Evolutionary conservation across 2,329 filamentous ascomycete species (phyloP).

Genomic region (Xylariomycetidae sp.): DNA sequence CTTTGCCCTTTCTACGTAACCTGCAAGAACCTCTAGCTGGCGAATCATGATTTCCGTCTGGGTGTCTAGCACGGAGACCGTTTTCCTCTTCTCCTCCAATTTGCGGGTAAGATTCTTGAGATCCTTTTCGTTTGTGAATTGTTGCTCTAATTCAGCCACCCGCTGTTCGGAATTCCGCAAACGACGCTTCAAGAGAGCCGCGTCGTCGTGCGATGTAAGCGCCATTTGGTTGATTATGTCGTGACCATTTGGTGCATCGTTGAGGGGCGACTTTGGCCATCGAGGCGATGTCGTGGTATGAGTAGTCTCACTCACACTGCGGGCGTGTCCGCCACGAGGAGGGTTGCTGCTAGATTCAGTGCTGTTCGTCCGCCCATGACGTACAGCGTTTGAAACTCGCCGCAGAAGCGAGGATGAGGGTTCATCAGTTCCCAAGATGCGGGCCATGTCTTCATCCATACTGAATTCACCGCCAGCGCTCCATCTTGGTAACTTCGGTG

Average conservation of each 20-base stretch:
- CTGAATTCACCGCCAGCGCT: slow-evolving; percentile 83
- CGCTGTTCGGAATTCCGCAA: slow-evolving; percentile 76
- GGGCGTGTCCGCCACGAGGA: slow-evolving; percentile 45
- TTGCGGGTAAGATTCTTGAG: slow-evolving; percentile 79
- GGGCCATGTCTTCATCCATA: slow-evolving; percentile 92
- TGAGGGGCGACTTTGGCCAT: slow-evolving; percentile 63
- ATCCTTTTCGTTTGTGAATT: slow-evolving; percentile 62
- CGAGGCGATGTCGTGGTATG: slow-evolving; percentile 59
- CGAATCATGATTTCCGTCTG: slow-evolving; percentile 94
- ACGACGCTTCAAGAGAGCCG: slow-evolving; percentile 66
- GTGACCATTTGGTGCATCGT: slow-evolving; percentile 47
- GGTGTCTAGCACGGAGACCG: slow-evolving; percentile 88
- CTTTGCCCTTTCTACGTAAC: slow-evolving; percentile 83
- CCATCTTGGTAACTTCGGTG: slow-evolving; percentile 67
- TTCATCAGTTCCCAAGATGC: slow-evolving; percentile 77
- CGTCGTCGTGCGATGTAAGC: slow-evolving; percentile 57
- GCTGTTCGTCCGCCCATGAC: slow-evolving; percentile 86
- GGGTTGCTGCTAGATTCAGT: slow-evolving; percentile 50
- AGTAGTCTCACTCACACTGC: slow-evolving; percentile 65
- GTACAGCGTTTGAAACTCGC: slow-evolving; percentile 87
- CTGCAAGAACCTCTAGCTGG: slow-evolving; percentile 83
- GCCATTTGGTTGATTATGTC: slow-evolving; percentile 72
- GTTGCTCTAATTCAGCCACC: slow-evolving; percentile 81
- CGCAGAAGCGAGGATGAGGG: slow-evolving; percentile 75
- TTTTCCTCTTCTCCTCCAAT: slow-evolving; percentile 88